Evolutionary conservation across 2,329 filamentous ascomycete species (phyloP).

Genomic region (Colletotrichum lindemuthianum): DNA sequence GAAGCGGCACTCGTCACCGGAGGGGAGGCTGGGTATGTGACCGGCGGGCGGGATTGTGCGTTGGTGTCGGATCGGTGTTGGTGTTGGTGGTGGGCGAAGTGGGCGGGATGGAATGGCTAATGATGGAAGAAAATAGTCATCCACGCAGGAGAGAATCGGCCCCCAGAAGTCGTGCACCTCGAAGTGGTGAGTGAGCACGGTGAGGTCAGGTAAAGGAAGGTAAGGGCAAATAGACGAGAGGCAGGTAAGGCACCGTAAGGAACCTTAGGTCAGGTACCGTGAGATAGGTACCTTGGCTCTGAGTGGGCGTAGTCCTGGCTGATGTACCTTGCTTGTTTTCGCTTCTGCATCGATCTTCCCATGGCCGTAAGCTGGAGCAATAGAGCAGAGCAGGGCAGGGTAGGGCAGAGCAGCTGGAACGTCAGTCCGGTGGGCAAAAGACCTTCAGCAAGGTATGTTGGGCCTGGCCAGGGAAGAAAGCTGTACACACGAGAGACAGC

Average conservation of each 20-base stretch:
- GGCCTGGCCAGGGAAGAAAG: too few species aligned
- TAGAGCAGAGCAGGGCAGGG: constrained; percentile 22
- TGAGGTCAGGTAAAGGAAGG: too few species aligned
- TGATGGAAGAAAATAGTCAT: constrained; percentile 13
- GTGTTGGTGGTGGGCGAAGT: constrained; percentile 2
- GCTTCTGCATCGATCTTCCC: constrained; percentile 32
- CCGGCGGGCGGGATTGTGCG: constrained; percentile 8
- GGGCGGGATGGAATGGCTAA: constrained; percentile 7
- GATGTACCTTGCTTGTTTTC: constrained; percentile 36
- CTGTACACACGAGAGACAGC: too few species aligned
- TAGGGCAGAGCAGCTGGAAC: not conserved
- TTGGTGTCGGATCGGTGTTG: not conserved
- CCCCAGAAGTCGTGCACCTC: constrained; percentile 20
- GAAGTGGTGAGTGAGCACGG: not conserved
- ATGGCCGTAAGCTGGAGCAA: constrained; percentile 26
- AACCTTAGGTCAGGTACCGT: not conserved
- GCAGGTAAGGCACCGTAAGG: not conserved
- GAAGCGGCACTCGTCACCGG: constrained; percentile 9
- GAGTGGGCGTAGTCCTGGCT: constrained; percentile 29
- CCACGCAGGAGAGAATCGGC: not conserved
- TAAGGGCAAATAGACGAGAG: not conserved
- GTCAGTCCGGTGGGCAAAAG: not conserved
- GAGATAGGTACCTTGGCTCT: constrained; percentile 26
- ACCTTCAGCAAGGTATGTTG: too few species aligned
- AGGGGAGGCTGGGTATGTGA: constrained; percentile 6